Percentiles rank a stretch among this genome's conserved stretches.
Conservation (phyloP, 768 basidiomycete genomes). For the Pleurotus platypus region DNA sequence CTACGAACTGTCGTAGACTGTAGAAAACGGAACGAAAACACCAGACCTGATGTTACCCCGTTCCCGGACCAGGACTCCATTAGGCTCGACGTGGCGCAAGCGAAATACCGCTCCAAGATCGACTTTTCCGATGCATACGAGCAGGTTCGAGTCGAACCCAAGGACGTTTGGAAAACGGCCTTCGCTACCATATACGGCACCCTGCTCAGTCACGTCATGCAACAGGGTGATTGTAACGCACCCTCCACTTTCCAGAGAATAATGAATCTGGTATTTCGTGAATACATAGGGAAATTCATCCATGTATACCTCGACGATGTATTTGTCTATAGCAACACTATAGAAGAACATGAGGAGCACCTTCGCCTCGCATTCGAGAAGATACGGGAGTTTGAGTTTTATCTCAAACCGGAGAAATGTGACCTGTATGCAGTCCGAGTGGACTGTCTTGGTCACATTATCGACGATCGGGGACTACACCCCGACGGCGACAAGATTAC, state of each 20-base stretch:
- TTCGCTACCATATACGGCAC: constrained; percentile 35
- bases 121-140: constrained; percentile 40
- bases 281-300: constrained; percentile 31
- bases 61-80: constrained; percentile 38
- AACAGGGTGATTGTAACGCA: constrained; percentile 42
- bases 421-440: constrained; percentile 24
- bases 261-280: constrained; percentile 37
- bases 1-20: constrained; percentile 31
- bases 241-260: constrained; percentile 42
- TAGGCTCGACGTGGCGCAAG: constrained; percentile 24
- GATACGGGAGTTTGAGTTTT: constrained; percentile 24
- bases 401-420: constrained; percentile 28
- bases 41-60: constrained; percentile 32
- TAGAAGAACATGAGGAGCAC: constrained; percentile 34
- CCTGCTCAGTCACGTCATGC: constrained; percentile 35
- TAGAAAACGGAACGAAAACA: constrained; percentile 36
- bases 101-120: constrained; percentile 31
- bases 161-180: constrained; percentile 26
- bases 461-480: constrained; percentile 34
- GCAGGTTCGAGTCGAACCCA: constrained; percentile 28
- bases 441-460: constrained; percentile 36
- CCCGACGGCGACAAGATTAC: constrained; percentile 31
- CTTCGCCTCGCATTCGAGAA: constrained; percentile 25
- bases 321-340: constrained; percentile 30
- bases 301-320: constrained; percentile 45